Evolutionary conservation across 345 rosid species (phyloP).

Genomic region (Citrus cavaleriei): DNA sequence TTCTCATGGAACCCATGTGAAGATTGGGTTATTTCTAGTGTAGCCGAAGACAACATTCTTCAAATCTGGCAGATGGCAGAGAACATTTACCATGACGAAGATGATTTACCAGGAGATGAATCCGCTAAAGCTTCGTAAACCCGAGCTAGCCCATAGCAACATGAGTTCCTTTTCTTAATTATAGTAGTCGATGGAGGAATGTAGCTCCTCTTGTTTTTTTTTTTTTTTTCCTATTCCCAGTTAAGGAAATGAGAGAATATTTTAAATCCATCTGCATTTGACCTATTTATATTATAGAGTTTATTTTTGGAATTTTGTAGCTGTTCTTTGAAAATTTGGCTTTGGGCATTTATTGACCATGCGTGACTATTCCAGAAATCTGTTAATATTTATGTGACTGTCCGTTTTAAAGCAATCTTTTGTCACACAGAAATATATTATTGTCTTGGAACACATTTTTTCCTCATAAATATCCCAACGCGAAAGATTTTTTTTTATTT

Average conservation of each 20-base stretch:
- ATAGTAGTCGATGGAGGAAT: neutral
- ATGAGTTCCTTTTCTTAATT: neutral
- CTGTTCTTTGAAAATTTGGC: neutral
- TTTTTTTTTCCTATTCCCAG: neutral
- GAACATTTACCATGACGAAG: constrained; percentile 96
- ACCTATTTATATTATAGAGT: neutral
- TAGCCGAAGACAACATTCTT: constrained; percentile 97
- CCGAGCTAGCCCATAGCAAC: neutral
- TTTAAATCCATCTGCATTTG: neutral
- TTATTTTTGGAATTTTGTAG: neutral
- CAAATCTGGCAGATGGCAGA: constrained; percentile 99
- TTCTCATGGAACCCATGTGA: constrained; percentile 99
- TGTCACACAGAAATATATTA: too few species aligned
- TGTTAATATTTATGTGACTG: too few species aligned
- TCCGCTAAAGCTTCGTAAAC: constrained; percentile 47
- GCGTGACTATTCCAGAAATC: too few species aligned
- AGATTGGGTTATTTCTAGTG: constrained; percentile 96
- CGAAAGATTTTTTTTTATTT: too few species aligned
- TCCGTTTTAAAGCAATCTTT: too few species aligned
- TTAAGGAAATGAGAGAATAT: neutral
- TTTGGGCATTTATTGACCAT: too few species aligned
- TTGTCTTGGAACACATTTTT: too few species aligned
- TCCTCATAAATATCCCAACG: too few species aligned
- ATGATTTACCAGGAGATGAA: constrained; percentile 84
- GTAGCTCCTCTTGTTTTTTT: neutral